Base-by-base conservation (phyloP, 1,284 basidiomycete species). In the Xerocomus alliaceus region DNA sequence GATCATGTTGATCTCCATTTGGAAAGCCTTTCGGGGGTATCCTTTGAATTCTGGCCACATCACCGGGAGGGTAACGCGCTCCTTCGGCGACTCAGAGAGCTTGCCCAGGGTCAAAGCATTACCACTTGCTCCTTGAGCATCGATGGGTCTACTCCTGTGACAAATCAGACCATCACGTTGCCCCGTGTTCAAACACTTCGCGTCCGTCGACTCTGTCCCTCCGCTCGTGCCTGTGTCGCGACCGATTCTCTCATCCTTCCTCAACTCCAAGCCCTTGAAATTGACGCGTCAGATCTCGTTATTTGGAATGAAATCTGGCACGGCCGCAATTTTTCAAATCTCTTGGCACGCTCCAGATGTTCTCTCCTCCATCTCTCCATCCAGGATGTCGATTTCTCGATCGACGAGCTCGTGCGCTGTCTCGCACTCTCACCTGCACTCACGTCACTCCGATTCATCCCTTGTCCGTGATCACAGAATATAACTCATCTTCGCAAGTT, bases 371-470 rank as follows among this genome's bases (percentile, higher is more conserved):
- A 31, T 11, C 56, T 69, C 9, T 69, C 66, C 24, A 62, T 72
- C 31, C 56, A 47, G 35, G 65, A 72, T 8, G 54, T 73, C 13
- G 32, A 61, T 29, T 65, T 71, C 46, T 52, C 67, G 24, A 66
- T 58, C 41, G 42, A 61, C 9, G 70, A 72, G n/a, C 37, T 73
- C 17, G 4, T 70, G 32, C 71, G 59, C 6, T 71, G 69, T 51
- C 67, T 70, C n/a, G 52, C 50, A 17, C 41, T 48, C 35, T 61
- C 69, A 18, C 59, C 26, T 41, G 39, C 42, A n/a, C 65, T 68
- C 53, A 47, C 18, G 15, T 63, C 61, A 18, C 35, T 72, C 28
- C 54, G 56, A 35, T 68, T 71, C 50, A 63, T 72, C 39, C 68
- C 66, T 24, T 63, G n/a, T 9, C 68, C 66, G 20, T 50, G 58